phyloP scores from a whole-genome alignment of 2,329 filamentous ascomycete genomes.

The Aspergillus texensis region DNA sequence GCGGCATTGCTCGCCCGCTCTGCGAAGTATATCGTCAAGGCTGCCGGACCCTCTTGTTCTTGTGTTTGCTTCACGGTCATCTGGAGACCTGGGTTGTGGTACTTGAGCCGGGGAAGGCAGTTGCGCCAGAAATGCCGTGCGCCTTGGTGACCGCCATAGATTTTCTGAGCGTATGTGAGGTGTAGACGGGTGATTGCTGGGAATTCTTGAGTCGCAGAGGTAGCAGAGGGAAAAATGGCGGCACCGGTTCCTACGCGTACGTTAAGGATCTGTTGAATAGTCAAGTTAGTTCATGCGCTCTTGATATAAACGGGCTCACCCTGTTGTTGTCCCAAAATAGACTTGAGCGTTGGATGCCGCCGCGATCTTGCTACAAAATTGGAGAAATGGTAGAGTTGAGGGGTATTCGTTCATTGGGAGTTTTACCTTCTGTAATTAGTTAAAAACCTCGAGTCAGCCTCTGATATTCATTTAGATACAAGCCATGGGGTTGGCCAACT shows the following conservation, averaged over 20 bases:
- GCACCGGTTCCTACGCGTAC: slow-evolving; percentile 83
- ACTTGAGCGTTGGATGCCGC: background rate
- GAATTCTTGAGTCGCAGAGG: slow-evolving; percentile 35
- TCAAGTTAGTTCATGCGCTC: background rate
- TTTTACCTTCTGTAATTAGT: slow-evolving; percentile 31
- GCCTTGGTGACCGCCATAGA: slow-evolving; percentile 43
- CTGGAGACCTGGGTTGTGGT: slow-evolving; percentile 82
- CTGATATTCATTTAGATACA: background rate
- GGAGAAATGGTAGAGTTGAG: background rate
- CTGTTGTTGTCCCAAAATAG: background rate
- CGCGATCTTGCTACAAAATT: background rate
- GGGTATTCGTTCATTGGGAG: background rate
- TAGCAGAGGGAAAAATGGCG: slow-evolving; percentile 66
- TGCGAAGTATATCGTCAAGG: slow-evolving; percentile 47
- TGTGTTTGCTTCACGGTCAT: slow-evolving; percentile 77
- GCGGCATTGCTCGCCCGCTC: slow-evolving; percentile 34
- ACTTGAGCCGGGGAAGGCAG: slow-evolving; percentile 85
- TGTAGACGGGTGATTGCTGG: slow-evolving; percentile 46
- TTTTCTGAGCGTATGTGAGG: slow-evolving; percentile 48
- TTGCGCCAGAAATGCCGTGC: slow-evolving; percentile 84
- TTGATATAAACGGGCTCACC: background rate
- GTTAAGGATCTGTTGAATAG: slow-evolving; percentile 62
- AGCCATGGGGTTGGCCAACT: slow-evolving; percentile 4
- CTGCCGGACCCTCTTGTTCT: slow-evolving; percentile 50
- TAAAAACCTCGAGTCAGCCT: slow-evolving; percentile 3